phyloP scores from a whole-genome alignment of 495 filamentous ascomycete genomes.

The Daldinia childiae region DNA sequence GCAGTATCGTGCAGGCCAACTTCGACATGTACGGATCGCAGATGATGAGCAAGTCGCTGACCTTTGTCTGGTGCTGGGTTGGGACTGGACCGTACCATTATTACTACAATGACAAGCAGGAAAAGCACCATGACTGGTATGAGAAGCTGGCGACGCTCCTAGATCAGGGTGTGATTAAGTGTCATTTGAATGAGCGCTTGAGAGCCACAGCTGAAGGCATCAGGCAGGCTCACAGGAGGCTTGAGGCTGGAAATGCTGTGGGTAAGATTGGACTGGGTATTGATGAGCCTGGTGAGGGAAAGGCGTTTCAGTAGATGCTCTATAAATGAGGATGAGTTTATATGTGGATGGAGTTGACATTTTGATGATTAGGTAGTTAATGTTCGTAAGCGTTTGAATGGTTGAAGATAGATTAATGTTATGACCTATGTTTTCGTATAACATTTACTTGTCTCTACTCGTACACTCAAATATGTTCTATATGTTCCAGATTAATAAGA shows the following conservation, averaged over 20 bases:
- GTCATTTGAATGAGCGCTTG: slow-evolving; percentile 26
- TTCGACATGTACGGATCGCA: slow-evolving; percentile 42
- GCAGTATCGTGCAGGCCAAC: slow-evolving; percentile 34
- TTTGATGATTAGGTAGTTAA: not conserved
- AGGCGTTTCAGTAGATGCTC: slow-evolving; percentile 11
- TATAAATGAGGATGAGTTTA: not conserved
- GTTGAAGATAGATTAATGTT: too few relatives aligned
- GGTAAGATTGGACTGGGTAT: slow-evolving; percentile 33
- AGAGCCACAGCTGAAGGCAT: slow-evolving; percentile 30
- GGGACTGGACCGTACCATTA: slow-evolving; percentile 29
- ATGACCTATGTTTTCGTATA: too few relatives aligned
- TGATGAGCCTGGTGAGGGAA: slow-evolving; percentile 28
- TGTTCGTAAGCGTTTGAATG: not conserved
- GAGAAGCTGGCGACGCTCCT: slow-evolving; percentile 16
- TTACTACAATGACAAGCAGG: slow-evolving; percentile 28
- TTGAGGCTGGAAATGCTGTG: slow-evolving; percentile 32
- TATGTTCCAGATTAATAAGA: too few relatives aligned
- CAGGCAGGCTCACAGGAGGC: slow-evolving; percentile 30
- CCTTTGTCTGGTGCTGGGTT: slow-evolving; percentile 36
- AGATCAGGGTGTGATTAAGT: slow-evolving; percentile 25
- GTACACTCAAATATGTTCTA: too few relatives aligned
- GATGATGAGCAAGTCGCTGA: slow-evolving; percentile 41
- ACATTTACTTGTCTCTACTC: too few relatives aligned
- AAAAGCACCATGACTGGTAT: slow-evolving; percentile 40
- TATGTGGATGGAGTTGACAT: not conserved